Conservation (phyloP, 2,329 filamentous ascomycete genomes). For the Sporothrix curviconia region DNA sequence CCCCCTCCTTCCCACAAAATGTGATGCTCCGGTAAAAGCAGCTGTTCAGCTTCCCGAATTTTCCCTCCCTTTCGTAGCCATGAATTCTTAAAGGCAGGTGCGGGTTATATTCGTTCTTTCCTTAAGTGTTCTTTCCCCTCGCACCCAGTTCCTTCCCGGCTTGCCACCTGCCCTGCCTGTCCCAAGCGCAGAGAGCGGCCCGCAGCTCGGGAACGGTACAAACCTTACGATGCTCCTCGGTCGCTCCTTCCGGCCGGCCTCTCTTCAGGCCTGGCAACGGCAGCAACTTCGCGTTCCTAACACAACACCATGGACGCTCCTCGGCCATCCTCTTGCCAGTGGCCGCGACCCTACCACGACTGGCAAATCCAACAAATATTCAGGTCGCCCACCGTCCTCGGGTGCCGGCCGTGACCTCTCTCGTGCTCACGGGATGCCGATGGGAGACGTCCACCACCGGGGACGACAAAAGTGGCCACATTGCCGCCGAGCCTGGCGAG, state of each 20-base stretch:
- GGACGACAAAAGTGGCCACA: constrained; percentile 71
- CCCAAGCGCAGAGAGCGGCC: neutral
- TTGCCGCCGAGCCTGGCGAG: constrained; percentile 68
- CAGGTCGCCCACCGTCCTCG: too few species aligned
- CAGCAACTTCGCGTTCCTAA: neutral
- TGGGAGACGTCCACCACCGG: constrained; percentile 44
- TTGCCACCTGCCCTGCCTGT: neutral
- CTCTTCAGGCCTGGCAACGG: constrained; percentile 3
- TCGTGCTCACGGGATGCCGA: constrained; percentile 18
- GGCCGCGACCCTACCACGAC: neutral
- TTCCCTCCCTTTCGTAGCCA: neutral
- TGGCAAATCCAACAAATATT: too few species aligned
- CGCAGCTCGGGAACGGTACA: neutral
- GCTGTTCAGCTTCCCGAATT: neutral
- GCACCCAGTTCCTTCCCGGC: neutral
- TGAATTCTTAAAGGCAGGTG: neutral
- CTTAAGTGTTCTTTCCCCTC: neutral
- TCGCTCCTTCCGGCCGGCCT: constrained; percentile 15
- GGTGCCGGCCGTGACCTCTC: neutral
- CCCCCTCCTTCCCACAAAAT: constrained; percentile 11
- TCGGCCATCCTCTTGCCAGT: neutral
- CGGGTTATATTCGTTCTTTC: neutral
- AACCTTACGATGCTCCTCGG: constrained; percentile 10
- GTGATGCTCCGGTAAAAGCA: neutral
- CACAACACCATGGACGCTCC: neutral